A percentile compares a stretch with the other conserved stretches of the same genome.
phyloP scores from a whole-genome alignment of 768 basidiomycete genomes.

The Chalciporus pseudorubinellus region DNA sequence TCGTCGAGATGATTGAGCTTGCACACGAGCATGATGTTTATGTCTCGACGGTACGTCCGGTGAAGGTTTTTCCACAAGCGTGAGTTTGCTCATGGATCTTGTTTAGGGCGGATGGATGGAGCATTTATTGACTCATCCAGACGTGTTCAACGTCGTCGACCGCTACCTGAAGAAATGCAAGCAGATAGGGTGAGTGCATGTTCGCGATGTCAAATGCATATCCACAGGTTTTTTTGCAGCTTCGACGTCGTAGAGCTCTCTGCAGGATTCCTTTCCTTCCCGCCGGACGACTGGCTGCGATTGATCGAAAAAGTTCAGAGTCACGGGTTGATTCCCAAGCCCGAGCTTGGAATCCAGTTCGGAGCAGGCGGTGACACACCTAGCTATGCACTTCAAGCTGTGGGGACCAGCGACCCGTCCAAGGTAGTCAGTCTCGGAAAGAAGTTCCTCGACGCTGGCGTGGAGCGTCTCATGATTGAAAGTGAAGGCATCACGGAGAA shows the following conservation, averaged over 20 bases:
- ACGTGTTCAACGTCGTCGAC: constrained; percentile 7
- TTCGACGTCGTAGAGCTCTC: constrained; percentile 47
- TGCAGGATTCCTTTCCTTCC: constrained; percentile 46
- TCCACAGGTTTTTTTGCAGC: constrained; percentile 10
- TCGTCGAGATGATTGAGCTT: constrained; percentile 38
- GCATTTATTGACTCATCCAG: constrained; percentile 10
- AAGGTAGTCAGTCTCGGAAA: constrained; percentile 39
- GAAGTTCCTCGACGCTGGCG: constrained; percentile 40
- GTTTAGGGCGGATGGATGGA: constrained; percentile 16
- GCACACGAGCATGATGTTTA: constrained; percentile 40
- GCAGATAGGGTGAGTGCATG: constrained; percentile 7
- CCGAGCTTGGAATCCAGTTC: constrained; percentile 45
- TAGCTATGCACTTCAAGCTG: constrained; percentile 37
- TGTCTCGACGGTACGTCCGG: constrained; percentile 41
- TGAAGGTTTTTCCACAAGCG: neutral
- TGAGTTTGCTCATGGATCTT: neutral
- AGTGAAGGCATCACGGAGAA: constrained; percentile 49
- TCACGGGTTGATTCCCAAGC: constrained; percentile 43
- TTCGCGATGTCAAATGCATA: neutral
- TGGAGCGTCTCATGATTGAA: constrained; percentile 47
- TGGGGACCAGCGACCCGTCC: constrained; percentile 29
- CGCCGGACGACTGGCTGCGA: constrained; percentile 41
- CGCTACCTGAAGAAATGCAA: constrained; percentile 15
- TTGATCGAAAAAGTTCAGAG: constrained; percentile 39
- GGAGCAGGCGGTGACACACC: constrained; percentile 45